Evolutionary conservation across 2,329 filamentous ascomycete species (phyloP).

Genomic region (Trichoderma citrinoviride): DNA sequence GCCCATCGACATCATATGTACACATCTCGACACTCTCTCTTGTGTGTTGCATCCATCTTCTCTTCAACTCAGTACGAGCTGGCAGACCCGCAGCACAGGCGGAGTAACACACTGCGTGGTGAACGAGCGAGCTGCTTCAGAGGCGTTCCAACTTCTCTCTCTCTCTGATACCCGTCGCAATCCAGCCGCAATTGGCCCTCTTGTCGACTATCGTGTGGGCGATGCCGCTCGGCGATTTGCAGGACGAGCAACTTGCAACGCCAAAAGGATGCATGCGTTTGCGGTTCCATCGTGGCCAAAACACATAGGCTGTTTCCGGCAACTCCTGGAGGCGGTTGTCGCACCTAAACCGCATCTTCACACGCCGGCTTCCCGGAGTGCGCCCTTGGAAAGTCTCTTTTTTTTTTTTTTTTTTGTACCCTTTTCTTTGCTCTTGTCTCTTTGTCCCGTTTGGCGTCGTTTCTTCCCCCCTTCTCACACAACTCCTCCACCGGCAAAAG

Average conservation of each 20-base stretch:
- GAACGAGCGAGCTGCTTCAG: slow-evolving; percentile 23
- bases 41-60: slow-evolving; percentile 29
- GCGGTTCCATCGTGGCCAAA: slow-evolving; percentile 7
- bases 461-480: neutral
- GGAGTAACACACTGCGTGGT: slow-evolving; percentile 21
- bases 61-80: slow-evolving; percentile 20
- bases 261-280: slow-evolving; percentile 9
- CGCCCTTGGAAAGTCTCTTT: neutral
- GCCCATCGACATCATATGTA: no score
- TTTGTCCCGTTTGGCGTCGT: neutral
- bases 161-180: slow-evolving; percentile 31
- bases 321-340: neutral
- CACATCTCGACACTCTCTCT: no score
- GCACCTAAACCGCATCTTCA: neutral
- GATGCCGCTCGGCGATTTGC: slow-evolving; percentile 35
- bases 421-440: neutral
- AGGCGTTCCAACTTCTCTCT: slow-evolving; percentile 27
- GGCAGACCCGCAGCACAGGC: slow-evolving; percentile 23
- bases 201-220: neutral
- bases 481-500: neutral
- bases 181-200: slow-evolving; percentile 3
- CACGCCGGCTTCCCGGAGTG: neutral
- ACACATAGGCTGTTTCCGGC: neutral
- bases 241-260: slow-evolving; percentile 22
- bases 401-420: neutral